Conservation (phyloP, 2,329 filamentous ascomycete genomes). For the Epichloe sylvatica region DNA sequence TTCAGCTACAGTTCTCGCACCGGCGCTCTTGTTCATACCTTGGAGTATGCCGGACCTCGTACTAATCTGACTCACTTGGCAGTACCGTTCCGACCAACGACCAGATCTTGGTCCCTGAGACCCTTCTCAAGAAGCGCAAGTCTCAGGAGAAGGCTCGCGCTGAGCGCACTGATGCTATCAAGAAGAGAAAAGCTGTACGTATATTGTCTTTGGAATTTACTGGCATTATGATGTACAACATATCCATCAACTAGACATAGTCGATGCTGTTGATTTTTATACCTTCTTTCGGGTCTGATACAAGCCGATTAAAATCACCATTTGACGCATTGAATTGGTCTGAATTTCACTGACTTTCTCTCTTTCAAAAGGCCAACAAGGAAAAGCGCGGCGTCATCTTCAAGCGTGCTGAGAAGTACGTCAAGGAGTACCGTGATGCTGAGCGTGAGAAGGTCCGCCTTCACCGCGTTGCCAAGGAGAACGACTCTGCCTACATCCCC, state of each 20-base stretch:
- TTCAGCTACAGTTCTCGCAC: slow-evolving; percentile 86
- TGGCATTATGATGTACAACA: slow-evolving; percentile 74
- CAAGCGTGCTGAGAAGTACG: slow-evolving; percentile 99
- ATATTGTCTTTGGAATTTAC: slow-evolving; percentile 18
- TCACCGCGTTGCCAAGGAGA: slow-evolving; percentile 73
- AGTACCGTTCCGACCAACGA: slow-evolving; percentile 89
- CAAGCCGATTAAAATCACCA: slow-evolving; percentile 16
- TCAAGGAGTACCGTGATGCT: slow-evolving; percentile 96
- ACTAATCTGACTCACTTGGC: slow-evolving; percentile 54
- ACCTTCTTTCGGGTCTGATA: slow-evolving; percentile 99
- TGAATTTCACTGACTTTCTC: slow-evolving; percentile 22
- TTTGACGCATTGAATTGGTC: slow-evolving; percentile 9
- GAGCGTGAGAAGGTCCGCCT: slow-evolving; percentile 99
- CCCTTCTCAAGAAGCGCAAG: slow-evolving; percentile 99
- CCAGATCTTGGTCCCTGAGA: slow-evolving; percentile 96
- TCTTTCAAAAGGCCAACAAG: slow-evolving; percentile 72
- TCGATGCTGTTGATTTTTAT: slow-evolving; percentile 92
- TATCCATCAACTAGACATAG: slow-evolving; percentile 77
- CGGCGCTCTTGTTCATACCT: slow-evolving; percentile 56
- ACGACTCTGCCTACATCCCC: slow-evolving; percentile 86
- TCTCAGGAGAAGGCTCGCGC: slow-evolving; percentile 97
- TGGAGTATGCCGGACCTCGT: slow-evolving; percentile 53
- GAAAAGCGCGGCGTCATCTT: slow-evolving; percentile 98
- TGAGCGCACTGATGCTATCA: slow-evolving; percentile 62
- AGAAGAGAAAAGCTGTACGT: slow-evolving; percentile 87